A percentile compares a stretch with the other conserved stretches of the same genome.
Evolutionary conservation across 208 protist genomes (phyloP).

Genomic region (Trypanosoma congolense): DNA sequence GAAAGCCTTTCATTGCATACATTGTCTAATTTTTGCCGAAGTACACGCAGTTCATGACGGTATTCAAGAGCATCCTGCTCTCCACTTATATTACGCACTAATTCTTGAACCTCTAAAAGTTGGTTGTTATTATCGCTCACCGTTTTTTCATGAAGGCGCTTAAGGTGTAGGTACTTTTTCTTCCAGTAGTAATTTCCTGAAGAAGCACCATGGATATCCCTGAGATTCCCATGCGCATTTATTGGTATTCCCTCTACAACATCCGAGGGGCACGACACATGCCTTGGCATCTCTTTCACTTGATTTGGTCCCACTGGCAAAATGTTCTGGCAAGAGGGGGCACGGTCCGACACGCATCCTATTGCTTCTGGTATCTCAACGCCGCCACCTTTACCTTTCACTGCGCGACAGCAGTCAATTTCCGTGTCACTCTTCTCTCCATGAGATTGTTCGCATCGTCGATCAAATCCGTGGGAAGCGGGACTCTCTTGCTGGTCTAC

Average conservation of each 20-base stretch:
- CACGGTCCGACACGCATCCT: too few species aligned
- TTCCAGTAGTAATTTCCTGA: constrained; percentile 22
- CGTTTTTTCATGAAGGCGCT: constrained; percentile 23
- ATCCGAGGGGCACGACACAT: too few species aligned
- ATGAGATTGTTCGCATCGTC: too few species aligned
- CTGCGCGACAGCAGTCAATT: too few species aligned
- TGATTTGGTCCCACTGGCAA: neutral
- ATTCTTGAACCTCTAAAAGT: constrained; percentile 37
- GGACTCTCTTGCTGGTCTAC: too few species aligned
- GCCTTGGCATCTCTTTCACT: neutral
- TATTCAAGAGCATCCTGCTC: constrained; percentile 39
- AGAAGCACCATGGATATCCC: neutral
- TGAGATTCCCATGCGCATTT: neutral
- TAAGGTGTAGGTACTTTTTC: constrained; percentile 34
- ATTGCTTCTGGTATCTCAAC: too few species aligned
- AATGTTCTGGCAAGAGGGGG: neutral
- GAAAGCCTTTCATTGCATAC: constrained; percentile 9
- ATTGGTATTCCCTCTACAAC: neutral
- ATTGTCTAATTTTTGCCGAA: constrained; percentile 15
- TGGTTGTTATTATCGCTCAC: constrained; percentile 27
- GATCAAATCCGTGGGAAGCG: too few species aligned
- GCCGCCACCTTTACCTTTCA: too few species aligned
- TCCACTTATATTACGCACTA: constrained; percentile 43
- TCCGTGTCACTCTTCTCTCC: too few species aligned
- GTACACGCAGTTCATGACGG: constrained; percentile 11